Percentiles rank a stretch among this genome's conserved stretches.
Evolutionary conservation across 1,284 basidiomycete species (phyloP).

Genomic region (Puccinia horiana): DNA sequence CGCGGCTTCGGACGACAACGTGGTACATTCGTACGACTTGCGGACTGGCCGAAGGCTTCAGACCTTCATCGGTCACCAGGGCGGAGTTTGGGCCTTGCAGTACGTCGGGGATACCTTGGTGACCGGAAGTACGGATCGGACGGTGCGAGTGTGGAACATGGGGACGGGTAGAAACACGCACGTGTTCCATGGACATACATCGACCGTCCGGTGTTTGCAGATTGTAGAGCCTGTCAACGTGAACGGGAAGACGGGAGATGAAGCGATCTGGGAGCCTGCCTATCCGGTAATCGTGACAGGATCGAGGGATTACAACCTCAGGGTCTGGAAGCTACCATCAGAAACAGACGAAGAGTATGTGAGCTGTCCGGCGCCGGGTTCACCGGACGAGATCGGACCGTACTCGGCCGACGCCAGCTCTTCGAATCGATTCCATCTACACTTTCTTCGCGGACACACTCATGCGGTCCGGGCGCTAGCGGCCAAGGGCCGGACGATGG

Average conservation of each 20-base stretch:
- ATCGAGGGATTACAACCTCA: conserved; percentile 81
- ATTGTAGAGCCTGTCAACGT: conserved; percentile 77
- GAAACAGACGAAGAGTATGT: conserved; percentile 67
- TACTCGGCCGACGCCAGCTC: conserved; percentile 62
- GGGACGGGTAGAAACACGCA: conserved; percentile 77
- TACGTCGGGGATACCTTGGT: conserved; percentile 77
- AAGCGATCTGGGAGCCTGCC: conserved; percentile 61
- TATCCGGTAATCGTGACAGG: conserved; percentile 84
- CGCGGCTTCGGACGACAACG: conserved; percentile 75
- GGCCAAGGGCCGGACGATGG: conserved; percentile 79
- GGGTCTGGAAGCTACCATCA: conserved; percentile 86
- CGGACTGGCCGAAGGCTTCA: conserved; percentile 72
- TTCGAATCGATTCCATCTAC: conserved; percentile 79
- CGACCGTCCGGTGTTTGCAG: conserved; percentile 85
- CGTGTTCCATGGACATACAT: conserved; percentile 88
- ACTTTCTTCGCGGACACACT: conserved; percentile 80
- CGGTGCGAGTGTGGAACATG: conserved; percentile 89
- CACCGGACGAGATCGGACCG: conserved; percentile 50
- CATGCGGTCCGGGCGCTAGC: conserved; percentile 90
- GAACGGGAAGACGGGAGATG: conserved; percentile 60
- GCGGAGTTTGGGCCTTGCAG: conserved; percentile 87
- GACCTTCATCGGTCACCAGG: conserved; percentile 82
- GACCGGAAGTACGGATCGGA: conserved; percentile 89
- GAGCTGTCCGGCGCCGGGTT: conserved; percentile 29
- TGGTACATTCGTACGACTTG: conserved; percentile 87